phyloP scores from a whole-genome alignment of 2,329 filamentous ascomycete genomes.

The Pleurostoma richardsiae region DNA sequence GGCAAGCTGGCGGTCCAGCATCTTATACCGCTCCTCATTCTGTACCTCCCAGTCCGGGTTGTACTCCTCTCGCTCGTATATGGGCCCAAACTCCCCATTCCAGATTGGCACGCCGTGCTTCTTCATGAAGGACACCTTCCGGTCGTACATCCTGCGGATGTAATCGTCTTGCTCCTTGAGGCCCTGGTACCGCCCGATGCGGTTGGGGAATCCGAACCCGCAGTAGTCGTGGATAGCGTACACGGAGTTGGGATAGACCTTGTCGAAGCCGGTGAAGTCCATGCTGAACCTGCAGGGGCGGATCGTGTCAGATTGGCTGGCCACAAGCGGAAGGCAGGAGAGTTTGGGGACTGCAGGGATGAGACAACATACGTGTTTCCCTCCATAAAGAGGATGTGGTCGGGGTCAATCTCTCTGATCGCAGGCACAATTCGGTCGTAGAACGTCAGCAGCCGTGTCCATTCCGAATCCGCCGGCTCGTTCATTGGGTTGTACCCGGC shows the following conservation, averaged over 20 bases:
- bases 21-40: conserved; percentile 36
- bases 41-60: conserved; percentile 28
- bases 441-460: conserved; percentile 25
- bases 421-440: conserved; percentile 26
- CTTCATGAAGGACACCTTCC: conserved; percentile 38
- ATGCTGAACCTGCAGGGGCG: conserved; percentile 40
- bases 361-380: conserved; percentile 22
- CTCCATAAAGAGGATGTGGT: conserved; percentile 39
- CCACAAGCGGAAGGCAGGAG: not conserved
- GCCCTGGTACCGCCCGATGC: conserved; percentile 31
- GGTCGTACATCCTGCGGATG: conserved; percentile 30
- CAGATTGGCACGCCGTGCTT: conserved; percentile 34
- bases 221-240: conserved; percentile 45
- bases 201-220: conserved; percentile 33
- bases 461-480: conserved; percentile 13
- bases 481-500: conserved; percentile 32
- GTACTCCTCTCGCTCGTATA: conserved; percentile 29
- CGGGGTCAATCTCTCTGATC: conserved; percentile 27
- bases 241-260: conserved; percentile 28
- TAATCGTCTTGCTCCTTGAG: conserved; percentile 34
- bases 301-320: conserved; percentile 15
- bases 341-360: not conserved
- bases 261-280: conserved; percentile 26
- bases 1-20: conserved; percentile 39
- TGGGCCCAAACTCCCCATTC: conserved; percentile 43